These are phyloP conservation scores for Aspergillus aculeatus DNA, from an alignment of 2,329 filamentous ascomycete genomes.

Conservation along the genomic window DNA sequence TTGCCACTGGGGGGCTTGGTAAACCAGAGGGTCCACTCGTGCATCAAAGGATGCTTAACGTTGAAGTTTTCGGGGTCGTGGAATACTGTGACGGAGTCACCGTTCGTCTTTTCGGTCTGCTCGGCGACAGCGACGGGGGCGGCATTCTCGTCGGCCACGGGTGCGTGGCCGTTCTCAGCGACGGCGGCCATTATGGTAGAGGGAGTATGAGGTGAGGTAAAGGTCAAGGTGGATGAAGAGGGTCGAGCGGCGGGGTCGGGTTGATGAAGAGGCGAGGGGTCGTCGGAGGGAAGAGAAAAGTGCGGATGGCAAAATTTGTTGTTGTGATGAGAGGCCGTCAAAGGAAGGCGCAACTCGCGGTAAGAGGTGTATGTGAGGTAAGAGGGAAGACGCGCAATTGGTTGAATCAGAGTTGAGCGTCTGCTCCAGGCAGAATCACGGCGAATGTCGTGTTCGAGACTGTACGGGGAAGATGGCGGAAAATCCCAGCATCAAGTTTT, in stretches of 20 bases:
- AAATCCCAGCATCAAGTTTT: conserved; percentile 32
- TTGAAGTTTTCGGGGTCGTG: conserved; percentile 99
- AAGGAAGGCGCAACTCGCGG: conserved; percentile 30
- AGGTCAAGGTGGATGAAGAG: conserved; percentile 11
- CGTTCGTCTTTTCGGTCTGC: conserved; percentile 37
- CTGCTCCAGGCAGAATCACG: conserved; percentile 42
- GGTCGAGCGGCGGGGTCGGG: conserved; percentile 8
- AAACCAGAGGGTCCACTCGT: conserved; percentile 99
- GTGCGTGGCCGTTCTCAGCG: conserved; percentile 35
- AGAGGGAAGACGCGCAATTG: conserved; percentile 11
- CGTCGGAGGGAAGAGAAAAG: conserved; percentile 17
- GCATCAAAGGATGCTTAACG: conserved; percentile 96
- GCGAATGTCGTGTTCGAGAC: conserved; percentile 20
- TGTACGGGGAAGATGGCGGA: conserved; percentile 15
- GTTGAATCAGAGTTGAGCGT: conserved; percentile 14
- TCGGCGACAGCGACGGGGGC: conserved; percentile 51
- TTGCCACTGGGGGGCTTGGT: conserved; percentile 96
- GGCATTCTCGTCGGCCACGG: conserved; percentile 54
- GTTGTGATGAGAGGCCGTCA: conserved; percentile 11
- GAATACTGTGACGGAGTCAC: conserved; percentile 85
- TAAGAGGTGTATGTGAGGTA: conserved; percentile 8
- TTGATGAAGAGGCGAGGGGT: conserved; percentile 11
- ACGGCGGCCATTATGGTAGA: conserved; percentile 38
- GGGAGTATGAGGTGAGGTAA: neutral
- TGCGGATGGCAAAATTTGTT: conserved; percentile 26